Percentiles rank a stretch among this genome's conserved stretches.
phyloP scores from a whole-genome alignment of 2,329 filamentous ascomycete genomes.

The Calonectria naviculata region DNA sequence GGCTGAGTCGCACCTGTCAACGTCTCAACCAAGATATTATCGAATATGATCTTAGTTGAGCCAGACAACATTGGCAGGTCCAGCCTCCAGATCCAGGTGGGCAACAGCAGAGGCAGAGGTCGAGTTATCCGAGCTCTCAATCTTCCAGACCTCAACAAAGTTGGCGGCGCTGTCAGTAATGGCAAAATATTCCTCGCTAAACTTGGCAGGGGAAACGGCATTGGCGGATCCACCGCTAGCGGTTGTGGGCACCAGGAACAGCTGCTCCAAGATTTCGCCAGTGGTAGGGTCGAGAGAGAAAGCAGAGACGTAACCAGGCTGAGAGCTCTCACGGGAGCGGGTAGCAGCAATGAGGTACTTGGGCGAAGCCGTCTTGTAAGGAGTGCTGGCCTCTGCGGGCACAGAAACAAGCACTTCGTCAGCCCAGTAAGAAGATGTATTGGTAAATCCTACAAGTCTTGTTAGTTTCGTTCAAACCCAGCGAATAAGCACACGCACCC shows the following conservation, averaged over 20 bases:
- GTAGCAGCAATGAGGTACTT: slow-evolving; percentile 10
- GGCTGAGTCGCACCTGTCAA: not conserved
- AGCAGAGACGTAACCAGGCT: slow-evolving; percentile 3
- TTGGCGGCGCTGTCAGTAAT: slow-evolving; percentile 23
- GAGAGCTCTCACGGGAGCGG: slow-evolving; percentile 5
- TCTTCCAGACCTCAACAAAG: slow-evolving; percentile 17
- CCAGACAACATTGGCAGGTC: slow-evolving; percentile 17
- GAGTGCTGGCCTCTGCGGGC: not conserved
- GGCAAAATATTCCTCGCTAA: slow-evolving; percentile 25
- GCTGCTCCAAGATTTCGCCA: slow-evolving; percentile 2
- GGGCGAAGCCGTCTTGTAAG: not conserved
- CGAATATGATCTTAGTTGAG: not conserved
- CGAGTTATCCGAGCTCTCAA: not conserved
- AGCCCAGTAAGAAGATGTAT: slow-evolving; percentile 18
- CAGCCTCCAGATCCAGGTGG: not conserved
- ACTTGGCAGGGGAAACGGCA: slow-evolving; percentile 20
- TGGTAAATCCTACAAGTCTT: not conserved
- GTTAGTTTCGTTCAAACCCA: not conserved
- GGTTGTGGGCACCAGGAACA: slow-evolving; percentile 18
- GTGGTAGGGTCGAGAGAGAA: slow-evolving; percentile 1
- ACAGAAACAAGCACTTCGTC: slow-evolving; percentile 15
- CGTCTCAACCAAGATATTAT: too few relatives aligned
- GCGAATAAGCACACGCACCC: not conserved
- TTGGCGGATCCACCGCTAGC: slow-evolving; percentile 23
- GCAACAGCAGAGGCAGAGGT: slow-evolving; percentile 1